Evolutionary conservation across 352 stramenopile species (phyloP), one percentile per base, ranked within the genome.

Genomic region (Aphanomyces euteiches): DNA sequence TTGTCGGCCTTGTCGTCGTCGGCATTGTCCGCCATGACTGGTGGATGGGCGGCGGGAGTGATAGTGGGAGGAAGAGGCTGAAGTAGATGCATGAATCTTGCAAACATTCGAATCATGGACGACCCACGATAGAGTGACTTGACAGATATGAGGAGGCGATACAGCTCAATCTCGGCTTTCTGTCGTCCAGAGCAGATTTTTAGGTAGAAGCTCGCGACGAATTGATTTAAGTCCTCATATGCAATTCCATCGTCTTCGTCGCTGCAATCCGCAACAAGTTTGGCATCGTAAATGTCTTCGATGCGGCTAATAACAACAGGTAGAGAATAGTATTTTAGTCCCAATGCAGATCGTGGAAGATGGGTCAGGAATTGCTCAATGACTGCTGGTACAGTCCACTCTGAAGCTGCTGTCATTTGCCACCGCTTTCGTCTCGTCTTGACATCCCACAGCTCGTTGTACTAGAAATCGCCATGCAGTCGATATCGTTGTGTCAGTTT

Each of bases 261-360:
- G 4, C 71, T 76, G 56, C 75, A 73, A 47, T 92, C 84, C 3
- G 81, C 88, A 6, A 63, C 71, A 21, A 87, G 85, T 64, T 92
- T 92, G 73, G 90, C 83, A 64, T 92, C 79, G 61, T 90, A 92
- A n/a, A 92, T 87, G 15, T 57, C 64, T 69, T 92, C 84, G 39
- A 92, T 89, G 56, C 82, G 80, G 10, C 71, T 37, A 17, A 89
- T 77, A 7, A 90, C 79, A 0, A 79, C 56, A 21, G 79, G 76
- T 3, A 88, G 66, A 39, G 75, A 72, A 56, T 88, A 89, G 45
- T 89, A 88, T 4, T 79, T 81, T 39, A 90, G 89, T 17, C 81
- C 80, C n/a, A 90, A 74, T 47, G 88, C 84, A 0, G 81, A 81
- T 67, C 87, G 90, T 1, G 84, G 83, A 47, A 92, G 69, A 63